These are phyloP conservation scores for Penicillium canescens DNA, from an alignment of 495 filamentous ascomycete genomes.

Conservation along the genomic window DNA sequence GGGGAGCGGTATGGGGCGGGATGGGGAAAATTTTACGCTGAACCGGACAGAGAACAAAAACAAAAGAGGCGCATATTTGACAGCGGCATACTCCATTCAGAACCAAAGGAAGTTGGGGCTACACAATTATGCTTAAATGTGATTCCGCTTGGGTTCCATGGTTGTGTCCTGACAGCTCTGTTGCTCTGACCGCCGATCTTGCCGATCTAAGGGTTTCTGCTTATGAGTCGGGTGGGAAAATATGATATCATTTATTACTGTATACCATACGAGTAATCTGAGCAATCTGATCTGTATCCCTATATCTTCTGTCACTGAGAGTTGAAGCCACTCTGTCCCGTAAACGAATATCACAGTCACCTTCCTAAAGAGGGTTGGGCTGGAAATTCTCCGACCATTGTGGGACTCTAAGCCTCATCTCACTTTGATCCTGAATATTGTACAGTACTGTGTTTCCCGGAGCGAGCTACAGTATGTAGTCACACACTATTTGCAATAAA, in stretches of 20 bases:
- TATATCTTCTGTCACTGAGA: background rate
- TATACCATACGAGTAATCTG: background rate
- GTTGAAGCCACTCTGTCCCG: background rate
- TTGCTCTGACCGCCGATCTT: constrained; percentile 5
- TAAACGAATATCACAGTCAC: background rate
- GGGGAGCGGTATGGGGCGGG: constrained; percentile 1
- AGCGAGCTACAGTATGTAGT: too few relatives aligned
- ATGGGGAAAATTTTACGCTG: background rate
- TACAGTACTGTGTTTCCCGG: too few relatives aligned
- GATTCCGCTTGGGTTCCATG: constrained; percentile 13
- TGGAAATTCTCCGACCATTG: background rate
- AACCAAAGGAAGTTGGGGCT: constrained; percentile 10
- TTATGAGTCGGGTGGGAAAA: too few relatives aligned
- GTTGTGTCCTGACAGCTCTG: constrained; percentile 14
- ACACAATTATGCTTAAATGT: constrained; percentile 13
- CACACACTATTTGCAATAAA: too few relatives aligned
- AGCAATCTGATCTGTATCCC: background rate
- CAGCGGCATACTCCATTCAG: constrained; percentile 21
- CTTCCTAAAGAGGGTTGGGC: constrained; percentile 1
- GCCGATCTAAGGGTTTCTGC: constrained; percentile 3
- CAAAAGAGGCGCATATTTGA: constrained; percentile 9
- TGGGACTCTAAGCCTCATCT: too few relatives aligned
- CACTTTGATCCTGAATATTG: too few relatives aligned
- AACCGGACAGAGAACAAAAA: background rate
- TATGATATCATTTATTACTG: background rate